Evolutionary conservation across 805 yeast genomes (phyloP), one percentile per base, ranked within the genome.

Genomic region (Cyberlindnera misumaiensis): DNA sequence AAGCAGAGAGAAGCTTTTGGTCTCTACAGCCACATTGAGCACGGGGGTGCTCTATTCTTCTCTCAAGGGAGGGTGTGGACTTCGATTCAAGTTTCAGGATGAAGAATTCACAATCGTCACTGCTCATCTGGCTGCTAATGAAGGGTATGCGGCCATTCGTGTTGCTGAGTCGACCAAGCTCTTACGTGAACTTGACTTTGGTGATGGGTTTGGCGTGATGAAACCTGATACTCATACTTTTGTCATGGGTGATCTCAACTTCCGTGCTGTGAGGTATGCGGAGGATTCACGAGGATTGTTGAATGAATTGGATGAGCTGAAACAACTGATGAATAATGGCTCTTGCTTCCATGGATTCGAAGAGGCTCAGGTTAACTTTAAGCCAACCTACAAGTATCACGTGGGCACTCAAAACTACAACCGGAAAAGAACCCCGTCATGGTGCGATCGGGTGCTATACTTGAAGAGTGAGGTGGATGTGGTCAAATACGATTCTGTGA

Each of bases 391-490:
- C 64, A 89, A 89, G 60, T 84, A 66, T 55, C 57, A 59, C 36
- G 42, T 69, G 16, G 72, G 74, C 25, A 66, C 78, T 0, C 36
- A 46, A n/a, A 58, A 62, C 9, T 83, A 75, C 56, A 73, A 75
- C 43, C 30, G 56, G 2, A 79, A 77, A 47, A 66, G 96, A 39
- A 63, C 65, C 1, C 94, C 96, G 0, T 80, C 95, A 6, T 89
- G 95, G 95, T 88, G 96, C 59, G 97, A 89, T 56, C 62, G 97
- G 38, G 73, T 89, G 5, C 56, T 89, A 33, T 85, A 64, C 51
- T 72, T 73, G 39, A 54, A 65, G 2, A 74, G 79, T 41, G 31
- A 35, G 2, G 38, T 65, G 59, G 27, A 41, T 4, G 42, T 75
- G 1, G 46, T 59, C 11, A 52, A 55, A 4, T 87, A 87, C 58